A percentile compares a stretch with the other conserved stretches of the same genome.
Evolutionary conservation across 371 early-diverging fungal species (phyloP).

Genomic region (Haplosporangium sp.): DNA sequence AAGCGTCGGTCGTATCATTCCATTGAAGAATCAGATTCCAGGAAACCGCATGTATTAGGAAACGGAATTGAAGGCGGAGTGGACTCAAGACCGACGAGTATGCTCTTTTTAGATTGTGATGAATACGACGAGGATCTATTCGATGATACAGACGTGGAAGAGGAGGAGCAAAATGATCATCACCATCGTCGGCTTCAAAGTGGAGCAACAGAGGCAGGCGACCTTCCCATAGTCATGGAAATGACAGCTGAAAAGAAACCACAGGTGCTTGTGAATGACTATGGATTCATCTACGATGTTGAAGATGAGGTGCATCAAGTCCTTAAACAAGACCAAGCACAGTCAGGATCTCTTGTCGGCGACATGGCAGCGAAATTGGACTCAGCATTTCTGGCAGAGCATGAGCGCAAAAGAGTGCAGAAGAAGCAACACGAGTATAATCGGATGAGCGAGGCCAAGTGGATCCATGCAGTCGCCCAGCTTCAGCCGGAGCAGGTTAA

Average conservation of each 20-base stretch:
- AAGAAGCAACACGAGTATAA: constrained; percentile 19
- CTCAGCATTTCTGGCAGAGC: constrained; percentile 23
- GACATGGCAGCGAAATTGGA: constrained; percentile 15
- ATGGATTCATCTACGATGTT: constrained; percentile 65
- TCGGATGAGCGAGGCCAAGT: constrained; percentile 45
- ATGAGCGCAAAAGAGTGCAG: constrained; percentile 9
- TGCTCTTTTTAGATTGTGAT: constrained; percentile 18
- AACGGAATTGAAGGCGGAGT: constrained; percentile 47
- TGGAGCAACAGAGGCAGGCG: too few relatives aligned
- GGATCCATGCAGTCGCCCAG: constrained; percentile 37
- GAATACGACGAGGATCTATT: constrained; percentile 25
- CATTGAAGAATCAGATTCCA: constrained; percentile 14
- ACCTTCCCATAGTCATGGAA: too few relatives aligned
- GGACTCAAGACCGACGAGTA: constrained; percentile 7
- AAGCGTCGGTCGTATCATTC: neutral
- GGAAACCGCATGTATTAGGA: constrained; percentile 39
- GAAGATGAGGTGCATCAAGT: constrained; percentile 54
- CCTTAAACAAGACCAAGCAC: constrained; percentile 37
- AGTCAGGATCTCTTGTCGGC: constrained; percentile 40
- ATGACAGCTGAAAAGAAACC: constrained; percentile 15
- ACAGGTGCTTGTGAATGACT: constrained; percentile 36
- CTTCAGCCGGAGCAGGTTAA: constrained; percentile 33
- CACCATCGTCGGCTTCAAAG: neutral
- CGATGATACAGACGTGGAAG: constrained; percentile 24
- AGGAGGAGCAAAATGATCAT: constrained; percentile 6